phyloP scores from a whole-genome alignment of 2,329 filamentous ascomycete genomes.

The Ciborinia camelliae region DNA sequence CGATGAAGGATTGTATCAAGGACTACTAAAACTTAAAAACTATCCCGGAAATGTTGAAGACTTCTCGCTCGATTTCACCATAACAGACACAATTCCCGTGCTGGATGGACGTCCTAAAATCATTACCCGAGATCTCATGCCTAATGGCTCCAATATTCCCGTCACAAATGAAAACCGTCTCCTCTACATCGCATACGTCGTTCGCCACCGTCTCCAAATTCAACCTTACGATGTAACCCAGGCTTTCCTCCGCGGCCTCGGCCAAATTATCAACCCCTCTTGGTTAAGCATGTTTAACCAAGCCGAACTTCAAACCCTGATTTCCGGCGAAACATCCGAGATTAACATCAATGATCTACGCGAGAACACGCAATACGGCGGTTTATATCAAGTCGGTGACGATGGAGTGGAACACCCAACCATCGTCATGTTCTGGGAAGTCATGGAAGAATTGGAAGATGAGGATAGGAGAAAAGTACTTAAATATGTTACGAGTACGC shows the following conservation, averaged over 20 bases:
- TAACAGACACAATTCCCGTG: slow-evolving; percentile 66
- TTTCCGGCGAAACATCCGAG: slow-evolving; percentile 80
- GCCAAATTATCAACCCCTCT: slow-evolving; percentile 80
- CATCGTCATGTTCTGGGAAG: slow-evolving; percentile 85
- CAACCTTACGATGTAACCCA: slow-evolving; percentile 80
- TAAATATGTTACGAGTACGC: slow-evolving; percentile 94
- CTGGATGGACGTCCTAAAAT: slow-evolving; percentile 52
- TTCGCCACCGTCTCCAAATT: slow-evolving; percentile 76
- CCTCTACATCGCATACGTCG: slow-evolving; percentile 91
- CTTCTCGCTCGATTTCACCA: slow-evolving; percentile 82
- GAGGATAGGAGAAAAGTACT: slow-evolving; percentile 78
- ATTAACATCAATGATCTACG: slow-evolving; percentile 87
- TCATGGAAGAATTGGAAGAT: slow-evolving; percentile 74
- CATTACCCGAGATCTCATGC: slow-evolving; percentile 70
- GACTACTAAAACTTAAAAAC: slow-evolving; percentile 79
- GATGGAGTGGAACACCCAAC: slow-evolving; percentile 83
- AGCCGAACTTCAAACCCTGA: slow-evolving; percentile 85
- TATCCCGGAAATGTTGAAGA: slow-evolving; percentile 77
- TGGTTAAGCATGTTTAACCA: slow-evolving; percentile 99
- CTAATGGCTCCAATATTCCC: slow-evolving; percentile 68
- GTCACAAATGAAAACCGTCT: slow-evolving; percentile 92
- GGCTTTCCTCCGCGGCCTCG: slow-evolving; percentile 82
- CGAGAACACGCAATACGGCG: slow-evolving; percentile 79
- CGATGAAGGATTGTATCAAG: slow-evolving; percentile 86
- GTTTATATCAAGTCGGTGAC: slow-evolving; percentile 85